Conservation (phyloP, 2,329 filamentous ascomycete species). For the Neofusicoccum cordaticola region DNA sequence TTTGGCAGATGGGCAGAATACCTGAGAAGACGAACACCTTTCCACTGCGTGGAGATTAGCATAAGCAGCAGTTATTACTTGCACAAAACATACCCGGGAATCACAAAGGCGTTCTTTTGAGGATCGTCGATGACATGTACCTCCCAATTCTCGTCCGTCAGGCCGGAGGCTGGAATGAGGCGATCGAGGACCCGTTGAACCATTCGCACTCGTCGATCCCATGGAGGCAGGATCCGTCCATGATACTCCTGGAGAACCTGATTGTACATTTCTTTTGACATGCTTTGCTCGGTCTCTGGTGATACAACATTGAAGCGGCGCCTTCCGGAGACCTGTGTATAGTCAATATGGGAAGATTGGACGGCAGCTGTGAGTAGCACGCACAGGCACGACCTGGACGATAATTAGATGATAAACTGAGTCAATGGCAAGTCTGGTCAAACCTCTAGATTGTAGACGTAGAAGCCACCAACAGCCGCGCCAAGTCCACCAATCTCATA, state of each 20-base stretch:
- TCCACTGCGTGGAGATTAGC: constrained; percentile 44
- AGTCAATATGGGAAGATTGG: background rate
- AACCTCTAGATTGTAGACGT: constrained; percentile 64
- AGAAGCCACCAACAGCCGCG: constrained; percentile 53
- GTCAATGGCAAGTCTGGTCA: constrained; percentile 16
- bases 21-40: constrained; percentile 79
- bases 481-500: constrained; percentile 45
- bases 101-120: constrained; percentile 71
- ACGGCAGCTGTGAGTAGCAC: background rate
- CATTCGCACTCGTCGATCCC: constrained; percentile 55
- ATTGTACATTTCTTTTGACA: constrained; percentile 55
- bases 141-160: constrained; percentile 63
- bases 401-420: background rate
- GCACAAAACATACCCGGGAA: constrained; percentile 53
- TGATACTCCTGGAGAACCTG: constrained; percentile 56
- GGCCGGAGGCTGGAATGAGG: constrained; percentile 64
- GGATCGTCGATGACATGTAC: constrained; percentile 70
- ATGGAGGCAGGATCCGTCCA: constrained; percentile 56
- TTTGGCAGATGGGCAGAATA: constrained; percentile 64
- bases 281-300: constrained; percentile 53
- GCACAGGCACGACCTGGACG: background rate
- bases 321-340: constrained; percentile 59
- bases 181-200: constrained; percentile 65
- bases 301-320: constrained; percentile 69
- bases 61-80: no score